phyloP scores from a whole-genome alignment of 352 stramenopile genomes.

The Globisporangium splendens region DNA sequence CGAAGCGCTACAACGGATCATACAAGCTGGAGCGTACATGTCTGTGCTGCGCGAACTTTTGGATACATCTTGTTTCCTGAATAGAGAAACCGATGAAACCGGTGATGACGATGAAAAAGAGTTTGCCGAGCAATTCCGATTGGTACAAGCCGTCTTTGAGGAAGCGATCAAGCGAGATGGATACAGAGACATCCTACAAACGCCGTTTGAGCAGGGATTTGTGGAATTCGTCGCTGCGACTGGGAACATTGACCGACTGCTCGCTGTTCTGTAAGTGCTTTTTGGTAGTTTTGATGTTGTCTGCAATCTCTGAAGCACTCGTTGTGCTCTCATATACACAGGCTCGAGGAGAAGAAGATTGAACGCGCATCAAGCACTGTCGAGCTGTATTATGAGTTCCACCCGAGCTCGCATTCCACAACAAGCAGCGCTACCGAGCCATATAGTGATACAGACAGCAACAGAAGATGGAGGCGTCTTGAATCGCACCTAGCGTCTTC shows the following conservation, averaged over 20 bases:
- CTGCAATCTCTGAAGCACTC: neutral
- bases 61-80: constrained; percentile 30
- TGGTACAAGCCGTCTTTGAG: constrained; percentile 38
- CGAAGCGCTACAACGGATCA: constrained; percentile 36
- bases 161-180: constrained; percentile 29
- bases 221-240: constrained; percentile 46
- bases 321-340: constrained; percentile 7
- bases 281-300: neutral
- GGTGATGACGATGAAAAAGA: constrained; percentile 13
- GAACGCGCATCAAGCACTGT: constrained; percentile 28
- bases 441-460: constrained; percentile 6
- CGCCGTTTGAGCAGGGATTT: constrained; percentile 40
- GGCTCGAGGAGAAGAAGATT: constrained; percentile 38
- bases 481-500: constrained; percentile 9
- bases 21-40: constrained; percentile 39
- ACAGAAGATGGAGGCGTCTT: constrained; percentile 17
- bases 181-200: constrained; percentile 22
- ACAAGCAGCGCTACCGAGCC: neutral
- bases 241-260: constrained; percentile 15
- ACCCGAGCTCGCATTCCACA: constrained; percentile 10
- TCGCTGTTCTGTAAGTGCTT: constrained; percentile 19
- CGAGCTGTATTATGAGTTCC: constrained; percentile 38
- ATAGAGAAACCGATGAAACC: neutral
- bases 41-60: constrained; percentile 36
- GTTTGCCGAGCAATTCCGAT: constrained; percentile 28